These are phyloP conservation scores for Annulohypoxylon maeteangense DNA, from an alignment of 495 filamentous ascomycete species.

Conservation along the genomic window DNA sequence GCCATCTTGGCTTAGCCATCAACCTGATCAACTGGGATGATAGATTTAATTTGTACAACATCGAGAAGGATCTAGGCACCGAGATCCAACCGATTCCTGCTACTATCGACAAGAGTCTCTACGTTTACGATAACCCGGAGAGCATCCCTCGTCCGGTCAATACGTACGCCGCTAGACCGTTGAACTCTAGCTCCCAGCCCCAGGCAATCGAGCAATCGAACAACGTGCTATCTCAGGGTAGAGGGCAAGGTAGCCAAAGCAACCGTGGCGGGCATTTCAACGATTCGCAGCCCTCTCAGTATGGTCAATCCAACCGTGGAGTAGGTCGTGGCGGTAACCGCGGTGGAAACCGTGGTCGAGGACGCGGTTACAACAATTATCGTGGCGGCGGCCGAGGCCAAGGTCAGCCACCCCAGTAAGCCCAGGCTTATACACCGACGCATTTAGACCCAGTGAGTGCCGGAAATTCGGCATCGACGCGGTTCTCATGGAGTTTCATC, in stretches of 20 bases:
- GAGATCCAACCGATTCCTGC: conserved; percentile 96
- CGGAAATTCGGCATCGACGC: conserved; percentile 5
- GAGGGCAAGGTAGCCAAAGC: conserved; percentile 34
- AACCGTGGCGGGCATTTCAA: conserved; percentile 41
- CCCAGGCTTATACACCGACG: conserved; percentile 19
- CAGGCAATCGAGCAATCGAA: conserved; percentile 45
- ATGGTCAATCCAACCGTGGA: conserved; percentile 54
- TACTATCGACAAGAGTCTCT: conserved; percentile 96
- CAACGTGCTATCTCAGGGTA: conserved; percentile 31
- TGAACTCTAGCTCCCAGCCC: conserved; percentile 40
- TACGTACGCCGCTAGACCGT: conserved; percentile 50
- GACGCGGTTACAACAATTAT: conserved; percentile 53
- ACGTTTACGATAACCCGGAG: conserved; percentile 97
- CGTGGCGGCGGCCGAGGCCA: conserved; percentile 58
- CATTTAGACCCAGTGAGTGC: conserved; percentile 7
- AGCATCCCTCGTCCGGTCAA: conserved; percentile 84
- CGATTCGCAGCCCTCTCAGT: conserved; percentile 43
- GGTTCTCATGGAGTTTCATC: conserved; percentile 8
- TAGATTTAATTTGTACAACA: conserved; percentile 97
- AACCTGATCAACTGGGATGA: conserved; percentile 99
- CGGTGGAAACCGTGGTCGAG: conserved; percentile 51
- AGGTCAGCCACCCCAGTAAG: conserved; percentile 47
- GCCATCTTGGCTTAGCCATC: conserved; percentile 96
- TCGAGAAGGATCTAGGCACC: conserved; percentile 95
- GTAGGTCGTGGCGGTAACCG: conserved; percentile 51